These are phyloP conservation scores for Xylariaceae sp. DNA, from an alignment of 2,329 filamentous ascomycete genomes.

Conservation along the genomic window DNA sequence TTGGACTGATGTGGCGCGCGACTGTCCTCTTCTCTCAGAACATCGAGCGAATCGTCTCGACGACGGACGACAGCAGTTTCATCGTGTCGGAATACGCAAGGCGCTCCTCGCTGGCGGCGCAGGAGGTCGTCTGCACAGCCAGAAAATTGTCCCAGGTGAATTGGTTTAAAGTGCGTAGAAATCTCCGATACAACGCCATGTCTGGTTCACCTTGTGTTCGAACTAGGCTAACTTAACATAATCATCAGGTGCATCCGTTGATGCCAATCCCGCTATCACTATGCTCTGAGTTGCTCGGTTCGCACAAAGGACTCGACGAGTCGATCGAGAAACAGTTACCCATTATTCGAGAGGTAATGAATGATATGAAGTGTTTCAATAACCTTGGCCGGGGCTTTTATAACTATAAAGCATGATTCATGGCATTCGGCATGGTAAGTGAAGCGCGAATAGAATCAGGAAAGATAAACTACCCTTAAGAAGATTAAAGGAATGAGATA, in stretches of 20 bases:
- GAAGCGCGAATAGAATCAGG: too few relatives aligned
- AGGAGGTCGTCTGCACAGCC: slow-evolving; percentile 11
- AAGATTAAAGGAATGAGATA: too few relatives aligned
- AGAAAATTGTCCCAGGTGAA: slow-evolving; percentile 13
- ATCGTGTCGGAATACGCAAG: slow-evolving; percentile 9
- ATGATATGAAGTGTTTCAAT: slow-evolving; percentile 12
- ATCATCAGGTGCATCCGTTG: slow-evolving; percentile 7
- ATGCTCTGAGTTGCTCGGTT: slow-evolving; percentile 11
- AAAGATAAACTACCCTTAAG: too few relatives aligned
- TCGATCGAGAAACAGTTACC: slow-evolving; percentile 6
- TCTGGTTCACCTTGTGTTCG: too few relatives aligned
- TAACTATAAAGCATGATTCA: slow-evolving; percentile 7
- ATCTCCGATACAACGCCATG: background rate
- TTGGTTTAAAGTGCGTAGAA: slow-evolving; percentile 11
- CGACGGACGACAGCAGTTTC: slow-evolving; percentile 6
- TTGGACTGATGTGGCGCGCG: slow-evolving; percentile 14
- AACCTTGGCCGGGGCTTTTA: slow-evolving; percentile 15
- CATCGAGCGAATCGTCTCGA: slow-evolving; percentile 1
- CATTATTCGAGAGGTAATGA: slow-evolving; percentile 5
- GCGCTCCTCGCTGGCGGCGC: slow-evolving; percentile 11
- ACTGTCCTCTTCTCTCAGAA: slow-evolving; percentile 10
- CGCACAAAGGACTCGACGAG: slow-evolving; percentile 7
- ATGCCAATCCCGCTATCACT: slow-evolving; percentile 15
- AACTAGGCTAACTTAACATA: background rate
- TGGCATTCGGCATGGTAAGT: too few relatives aligned